A percentile compares a stretch with the other conserved stretches of the same genome.
phyloP scores from a whole-genome alignment of 768 basidiomycete genomes.

The Suillus cothurnatus region DNA sequence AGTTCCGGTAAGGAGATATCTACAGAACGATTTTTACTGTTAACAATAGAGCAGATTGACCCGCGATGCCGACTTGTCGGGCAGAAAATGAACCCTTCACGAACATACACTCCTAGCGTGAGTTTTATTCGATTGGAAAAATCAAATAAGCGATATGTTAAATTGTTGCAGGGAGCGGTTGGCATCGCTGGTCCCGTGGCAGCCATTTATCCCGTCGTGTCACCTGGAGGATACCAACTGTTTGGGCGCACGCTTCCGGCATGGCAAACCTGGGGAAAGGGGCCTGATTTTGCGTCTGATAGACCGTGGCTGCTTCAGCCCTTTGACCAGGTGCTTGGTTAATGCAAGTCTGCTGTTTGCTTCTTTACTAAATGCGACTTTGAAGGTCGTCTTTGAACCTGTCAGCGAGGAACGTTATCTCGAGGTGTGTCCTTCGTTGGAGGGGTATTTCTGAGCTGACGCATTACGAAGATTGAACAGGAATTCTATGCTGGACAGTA shows the following conservation, averaged over 20 bases:
- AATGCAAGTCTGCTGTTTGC: neutral
- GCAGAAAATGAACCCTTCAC: slow-evolving; percentile 77
- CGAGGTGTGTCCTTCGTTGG: slow-evolving; percentile 34
- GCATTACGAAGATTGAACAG: slow-evolving; percentile 43
- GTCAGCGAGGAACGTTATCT: slow-evolving; percentile 51
- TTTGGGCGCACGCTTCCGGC: slow-evolving; percentile 64
- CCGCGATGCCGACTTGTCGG: slow-evolving; percentile 59
- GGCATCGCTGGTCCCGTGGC: slow-evolving; percentile 68
- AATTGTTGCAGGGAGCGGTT: slow-evolving; percentile 57
- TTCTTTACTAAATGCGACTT: neutral
- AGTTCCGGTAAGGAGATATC: slow-evolving; percentile 46
- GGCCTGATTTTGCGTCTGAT: slow-evolving; percentile 44
- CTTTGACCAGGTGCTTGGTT: slow-evolving; percentile 55
- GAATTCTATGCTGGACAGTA: slow-evolving; percentile 57
- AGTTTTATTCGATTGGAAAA: slow-evolving; percentile 10
- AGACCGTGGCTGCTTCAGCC: slow-evolving; percentile 61
- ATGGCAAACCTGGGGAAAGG: slow-evolving; percentile 66
- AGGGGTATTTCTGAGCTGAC: neutral
- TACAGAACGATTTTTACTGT: neutral
- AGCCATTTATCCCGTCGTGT: slow-evolving; percentile 66
- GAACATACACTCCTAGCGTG: slow-evolving; percentile 65
- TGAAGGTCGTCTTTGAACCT: slow-evolving; percentile 53
- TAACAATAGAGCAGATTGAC: slow-evolving; percentile 44
- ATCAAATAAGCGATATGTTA: slow-evolving; percentile 1
- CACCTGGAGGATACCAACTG: slow-evolving; percentile 67